These are phyloP conservation scores for Eimeria maxima DNA, from an alignment of 169 alveolate genomes.

Conservation along the genomic window DNA sequence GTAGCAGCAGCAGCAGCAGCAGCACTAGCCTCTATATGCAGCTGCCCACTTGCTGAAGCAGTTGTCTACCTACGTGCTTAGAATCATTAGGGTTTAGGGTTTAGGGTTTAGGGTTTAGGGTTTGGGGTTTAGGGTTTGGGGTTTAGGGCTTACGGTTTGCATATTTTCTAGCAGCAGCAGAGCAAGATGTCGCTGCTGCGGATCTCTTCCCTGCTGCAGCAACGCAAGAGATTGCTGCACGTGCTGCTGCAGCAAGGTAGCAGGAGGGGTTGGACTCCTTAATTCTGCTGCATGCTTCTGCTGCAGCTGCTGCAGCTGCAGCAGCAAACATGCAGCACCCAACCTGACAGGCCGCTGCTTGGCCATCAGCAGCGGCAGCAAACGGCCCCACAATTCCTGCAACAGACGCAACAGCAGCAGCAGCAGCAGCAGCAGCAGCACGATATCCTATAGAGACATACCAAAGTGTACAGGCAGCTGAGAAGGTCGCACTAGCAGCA, in stretches of 20 bases:
- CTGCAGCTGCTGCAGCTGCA: slow-evolving; percentile 72
- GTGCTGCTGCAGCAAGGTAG: slow-evolving; percentile 27
- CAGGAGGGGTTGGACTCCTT: background rate
- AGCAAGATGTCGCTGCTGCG: slow-evolving; percentile 58
- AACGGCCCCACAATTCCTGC: slow-evolving; percentile 55
- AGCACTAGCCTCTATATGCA: too few species aligned
- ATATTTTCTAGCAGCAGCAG: slow-evolving; percentile 71
- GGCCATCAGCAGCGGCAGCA: slow-evolving; percentile 70
- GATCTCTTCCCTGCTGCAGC: slow-evolving; percentile 34
- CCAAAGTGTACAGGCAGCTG: too few species aligned
- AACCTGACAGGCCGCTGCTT: slow-evolving; percentile 50
- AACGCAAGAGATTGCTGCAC: slow-evolving; percentile 19
- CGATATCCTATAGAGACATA: background rate
- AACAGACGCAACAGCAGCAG: too few species aligned
- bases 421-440: background rate
- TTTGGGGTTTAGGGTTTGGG: slow-evolving; percentile 11
- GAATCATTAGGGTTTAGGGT: background rate
- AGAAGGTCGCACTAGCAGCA: background rate
- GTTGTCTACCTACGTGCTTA: background rate
- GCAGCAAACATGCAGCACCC: slow-evolving; percentile 60
- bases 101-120: background rate
- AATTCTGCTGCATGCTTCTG: background rate
- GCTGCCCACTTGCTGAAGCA: too few species aligned
- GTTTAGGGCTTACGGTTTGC: background rate
- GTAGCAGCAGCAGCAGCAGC: too few species aligned